Base-by-base conservation (phyloP, 805 yeast genomes). In the Jamesozyma piceae region DNA sequence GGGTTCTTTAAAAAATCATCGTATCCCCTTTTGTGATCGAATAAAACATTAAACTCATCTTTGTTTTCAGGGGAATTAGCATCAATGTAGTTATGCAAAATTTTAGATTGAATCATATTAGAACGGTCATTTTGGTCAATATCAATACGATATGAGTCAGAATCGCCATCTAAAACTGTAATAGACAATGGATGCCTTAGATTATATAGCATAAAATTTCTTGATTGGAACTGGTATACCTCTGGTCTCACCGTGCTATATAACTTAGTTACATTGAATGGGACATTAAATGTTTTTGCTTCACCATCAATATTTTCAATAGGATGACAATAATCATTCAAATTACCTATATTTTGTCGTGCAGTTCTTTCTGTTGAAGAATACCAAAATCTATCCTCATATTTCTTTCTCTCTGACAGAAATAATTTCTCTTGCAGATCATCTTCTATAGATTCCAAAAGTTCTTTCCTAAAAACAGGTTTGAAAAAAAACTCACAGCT, bases 171-270 rank as follows among this genome's bases (percentile, higher is more conserved):
- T 36, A 60, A 28, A 3, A 60, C 37, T 9, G 63, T 53, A 13
- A 62, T 11, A 0, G 64, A 60, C 17, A 56, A 13, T 2, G 66
- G 66, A 29, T 49, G 49, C 3, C 29, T 20, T 18, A 38, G 24
- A 6, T 49, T 37, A 36, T 53, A 44, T 6, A 58, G 35, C 9
- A 62, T 24, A 44, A 47, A 43, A 31, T 55, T 47, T 37, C 57
- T 50, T 2, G 65, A 58, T 28, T 60, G 64, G 21, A 60, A 39
- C 29, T 52, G 48, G 39, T 55, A 62, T 21, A 60, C 63, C 43
- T 62, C 66, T 3, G 62, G 58, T 42, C 66, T 50, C 5, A 55
- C 48, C 10, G 48, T 49, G n/a, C 48, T 55, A 17, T 44, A 45
- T 22, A 50, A 37, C 19, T 43, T 43, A 3, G 38, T 40, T 6